Conservation (phyloP, 345 rosid genomes). For the Carallia brachiata region DNA sequence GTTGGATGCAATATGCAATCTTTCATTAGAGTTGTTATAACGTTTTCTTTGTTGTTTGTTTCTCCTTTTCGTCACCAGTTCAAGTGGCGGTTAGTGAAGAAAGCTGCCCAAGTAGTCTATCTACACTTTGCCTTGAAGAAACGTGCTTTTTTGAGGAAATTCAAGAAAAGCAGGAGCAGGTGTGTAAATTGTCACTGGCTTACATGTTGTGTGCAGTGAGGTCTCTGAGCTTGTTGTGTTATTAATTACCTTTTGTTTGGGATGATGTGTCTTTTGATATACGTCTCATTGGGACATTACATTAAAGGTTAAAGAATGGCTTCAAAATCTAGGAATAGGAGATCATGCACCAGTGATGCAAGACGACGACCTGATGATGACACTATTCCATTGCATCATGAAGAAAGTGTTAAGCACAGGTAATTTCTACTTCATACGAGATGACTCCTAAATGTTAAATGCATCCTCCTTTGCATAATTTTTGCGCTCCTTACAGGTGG, state of each 20-base stretch:
- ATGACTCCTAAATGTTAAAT: not conserved
- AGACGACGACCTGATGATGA: conserved; percentile 85
- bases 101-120: conserved; percentile 85
- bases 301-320: conserved; percentile 99
- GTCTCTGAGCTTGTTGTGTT: not conserved
- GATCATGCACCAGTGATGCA: conserved; percentile 65
- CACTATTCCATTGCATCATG: conserved; percentile 57
- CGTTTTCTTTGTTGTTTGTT: not conserved
- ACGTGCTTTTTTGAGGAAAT: conserved; percentile 90
- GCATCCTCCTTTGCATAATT: conserved; percentile 9
- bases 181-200: conserved; percentile 22
- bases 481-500: conserved; percentile 32
- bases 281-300: conserved; percentile 42
- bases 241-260: not conserved
- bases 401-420: conserved; percentile 83
- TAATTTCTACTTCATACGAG: conserved; percentile 20
- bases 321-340: conserved; percentile 99
- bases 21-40: not conserved
- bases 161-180: conserved; percentile 99
- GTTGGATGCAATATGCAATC: not conserved
- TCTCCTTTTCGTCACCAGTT: conserved; percentile 46
- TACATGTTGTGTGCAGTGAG: too few relatives aligned
- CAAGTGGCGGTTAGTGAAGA: conserved; percentile 85
- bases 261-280: conserved; percentile 39
- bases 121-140: conserved; percentile 90